A percentile compares a stretch with the other conserved stretches of the same genome.
phyloP scores from a whole-genome alignment of 495 filamentous ascomycete species.

The Pseudoneurospora amorphoporcata region DNA sequence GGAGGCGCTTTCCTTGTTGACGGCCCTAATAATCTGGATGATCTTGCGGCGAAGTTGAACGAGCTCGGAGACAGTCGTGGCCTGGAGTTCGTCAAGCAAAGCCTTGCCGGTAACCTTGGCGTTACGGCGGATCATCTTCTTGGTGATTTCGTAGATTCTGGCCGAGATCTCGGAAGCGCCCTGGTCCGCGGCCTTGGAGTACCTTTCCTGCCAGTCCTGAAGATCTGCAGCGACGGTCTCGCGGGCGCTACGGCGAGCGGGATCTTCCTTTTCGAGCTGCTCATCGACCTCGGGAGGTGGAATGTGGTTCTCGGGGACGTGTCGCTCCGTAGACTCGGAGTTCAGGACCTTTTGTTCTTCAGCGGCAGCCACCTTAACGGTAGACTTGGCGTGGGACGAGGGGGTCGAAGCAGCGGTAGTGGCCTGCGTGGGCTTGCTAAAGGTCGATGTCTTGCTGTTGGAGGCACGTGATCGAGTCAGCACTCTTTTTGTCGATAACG shows the following conservation, averaged over 20 bases:
- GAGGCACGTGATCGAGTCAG: slow-evolving; percentile 2
- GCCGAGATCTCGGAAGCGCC: slow-evolving; percentile 69
- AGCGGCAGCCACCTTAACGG: not conserved
- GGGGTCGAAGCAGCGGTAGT: slow-evolving; percentile 3
- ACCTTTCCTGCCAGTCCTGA: slow-evolving; percentile 72
- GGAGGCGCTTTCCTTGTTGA: slow-evolving; percentile 32
- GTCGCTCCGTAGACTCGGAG: slow-evolving; percentile 9
- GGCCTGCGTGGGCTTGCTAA: slow-evolving; percentile 28
- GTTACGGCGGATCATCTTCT: slow-evolving; percentile 41
- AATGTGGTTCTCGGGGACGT: slow-evolving; percentile 7
- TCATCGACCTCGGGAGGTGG: slow-evolving; percentile 19
- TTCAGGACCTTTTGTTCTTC: slow-evolving; percentile 1
- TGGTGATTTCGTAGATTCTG: slow-evolving; percentile 53
- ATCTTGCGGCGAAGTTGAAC: slow-evolving; percentile 58
- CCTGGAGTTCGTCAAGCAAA: slow-evolving; percentile 57
- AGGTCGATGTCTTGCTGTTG: slow-evolving; percentile 18
- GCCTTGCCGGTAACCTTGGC: slow-evolving; percentile 48
- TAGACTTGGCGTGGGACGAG: not conserved
- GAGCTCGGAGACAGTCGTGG: slow-evolving; percentile 50
- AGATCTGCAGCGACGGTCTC: slow-evolving; percentile 71
- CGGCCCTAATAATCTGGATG: slow-evolving; percentile 44
- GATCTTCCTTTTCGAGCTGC: slow-evolving; percentile 24
- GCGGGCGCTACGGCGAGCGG: slow-evolving; percentile 38
- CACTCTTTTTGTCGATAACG: not conserved
- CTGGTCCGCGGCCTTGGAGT: slow-evolving; percentile 69